Percentiles rank a stretch among this genome's conserved stretches.
These are phyloP conservation scores for Neoboletus magnificus DNA, from an alignment of 768 basidiomycete genomes.

Conservation along the genomic window DNA sequence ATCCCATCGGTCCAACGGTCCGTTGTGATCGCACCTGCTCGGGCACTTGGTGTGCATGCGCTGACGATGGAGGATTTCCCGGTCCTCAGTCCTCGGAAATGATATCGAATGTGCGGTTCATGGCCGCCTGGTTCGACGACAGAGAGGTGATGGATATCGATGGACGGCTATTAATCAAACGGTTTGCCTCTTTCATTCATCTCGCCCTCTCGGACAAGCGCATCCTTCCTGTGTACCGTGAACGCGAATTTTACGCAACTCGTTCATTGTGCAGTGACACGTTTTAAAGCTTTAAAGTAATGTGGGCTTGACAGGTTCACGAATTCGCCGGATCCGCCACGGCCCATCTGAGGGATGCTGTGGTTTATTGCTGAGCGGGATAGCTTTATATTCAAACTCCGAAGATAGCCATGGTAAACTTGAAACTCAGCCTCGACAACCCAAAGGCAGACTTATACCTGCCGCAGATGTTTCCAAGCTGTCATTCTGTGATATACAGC, in stretches of 20 bases:
- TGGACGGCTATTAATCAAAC: neutral
- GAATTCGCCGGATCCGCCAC: neutral
- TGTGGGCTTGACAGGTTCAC: neutral
- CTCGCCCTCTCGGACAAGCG: neutral
- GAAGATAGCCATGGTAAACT: neutral
- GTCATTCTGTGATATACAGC: no score
- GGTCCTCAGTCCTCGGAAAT: slow-evolving; percentile 15
- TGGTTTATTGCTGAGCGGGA: no score
- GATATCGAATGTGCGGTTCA: neutral
- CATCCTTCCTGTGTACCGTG: neutral
- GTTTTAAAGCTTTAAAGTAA: neutral
- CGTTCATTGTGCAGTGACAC: neutral
- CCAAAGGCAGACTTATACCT: no score
- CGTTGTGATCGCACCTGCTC: slow-evolving; percentile 13
- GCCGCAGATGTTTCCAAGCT: no score
- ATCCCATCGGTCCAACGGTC: neutral
- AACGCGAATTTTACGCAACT: neutral
- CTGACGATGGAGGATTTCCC: neutral
- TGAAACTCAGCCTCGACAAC: neutral
- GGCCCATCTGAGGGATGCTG: neutral
- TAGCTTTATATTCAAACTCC: no score
- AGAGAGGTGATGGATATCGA: neutral
- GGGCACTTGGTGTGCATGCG: neutral
- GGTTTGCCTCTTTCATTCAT: neutral
- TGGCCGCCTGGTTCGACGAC: neutral